A percentile compares a stretch with the other conserved stretches of the same genome.
Conservation (phyloP, 306 rosid genomes). For the Senna tora region DNA sequence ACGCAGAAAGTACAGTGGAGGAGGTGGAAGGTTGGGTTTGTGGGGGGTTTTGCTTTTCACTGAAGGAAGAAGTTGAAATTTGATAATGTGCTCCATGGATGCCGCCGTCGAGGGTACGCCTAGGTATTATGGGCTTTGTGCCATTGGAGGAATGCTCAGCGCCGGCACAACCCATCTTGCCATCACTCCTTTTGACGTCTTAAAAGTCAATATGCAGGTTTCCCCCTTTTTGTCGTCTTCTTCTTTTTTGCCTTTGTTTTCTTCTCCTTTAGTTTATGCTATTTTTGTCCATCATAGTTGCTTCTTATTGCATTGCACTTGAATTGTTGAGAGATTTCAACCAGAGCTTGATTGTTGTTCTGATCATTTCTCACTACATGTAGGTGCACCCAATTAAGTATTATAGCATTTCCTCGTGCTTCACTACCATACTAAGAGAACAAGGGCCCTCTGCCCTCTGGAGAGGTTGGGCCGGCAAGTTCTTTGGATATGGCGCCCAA, state of each 20-base stretch:
- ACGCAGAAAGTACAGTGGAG: neutral
- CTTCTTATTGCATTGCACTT: constrained; percentile 13
- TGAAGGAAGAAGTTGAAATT: constrained; percentile 14
- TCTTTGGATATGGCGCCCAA: constrained; percentile 63
- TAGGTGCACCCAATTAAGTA: constrained; percentile 59
- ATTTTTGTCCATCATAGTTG: neutral
- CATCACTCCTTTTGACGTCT: constrained; percentile 57
- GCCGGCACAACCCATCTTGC: constrained; percentile 66
- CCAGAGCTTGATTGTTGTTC: neutral
- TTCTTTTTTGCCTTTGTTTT: neutral
- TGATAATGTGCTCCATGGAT: constrained; percentile 8
- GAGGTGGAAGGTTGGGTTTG: neutral
- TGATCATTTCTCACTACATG: constrained; percentile 34
- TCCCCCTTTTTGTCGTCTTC: neutral
- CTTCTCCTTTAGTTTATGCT: neutral
- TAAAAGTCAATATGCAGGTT: constrained; percentile 48
- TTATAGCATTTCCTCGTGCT: constrained; percentile 53
- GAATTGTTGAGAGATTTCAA: neutral
- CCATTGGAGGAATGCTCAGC: constrained; percentile 66
- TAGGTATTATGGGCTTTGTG: constrained; percentile 57
- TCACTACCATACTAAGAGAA: constrained; percentile 53
- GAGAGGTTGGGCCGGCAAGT: constrained; percentile 67
- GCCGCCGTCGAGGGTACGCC: constrained; percentile 41
- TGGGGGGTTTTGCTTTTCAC: constrained; percentile 6
- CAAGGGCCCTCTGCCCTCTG: constrained; percentile 67